These are phyloP conservation scores for Volvariella volvacea DNA, from an alignment of 1,284 basidiomycete species.

Conservation along the genomic window DNA sequence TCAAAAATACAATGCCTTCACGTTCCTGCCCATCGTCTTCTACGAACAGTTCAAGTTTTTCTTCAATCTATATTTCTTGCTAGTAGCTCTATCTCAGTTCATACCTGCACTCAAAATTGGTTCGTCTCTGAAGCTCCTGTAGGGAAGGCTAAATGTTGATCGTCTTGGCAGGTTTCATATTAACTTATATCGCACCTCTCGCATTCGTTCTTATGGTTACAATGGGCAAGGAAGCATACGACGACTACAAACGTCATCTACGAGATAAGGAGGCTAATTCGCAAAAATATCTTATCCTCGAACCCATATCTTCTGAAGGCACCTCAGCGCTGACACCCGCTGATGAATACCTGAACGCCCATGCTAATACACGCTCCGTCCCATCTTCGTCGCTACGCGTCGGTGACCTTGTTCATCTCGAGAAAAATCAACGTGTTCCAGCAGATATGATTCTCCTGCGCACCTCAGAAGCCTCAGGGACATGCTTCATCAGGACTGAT, in stretches of 20 bases:
- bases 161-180: slow-evolving; percentile 70
- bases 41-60: slow-evolving; percentile 99
- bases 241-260: slow-evolving; percentile 91
- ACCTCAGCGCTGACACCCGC: slow-evolving; percentile 23
- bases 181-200: slow-evolving; percentile 94
- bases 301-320: slow-evolving; percentile 32
- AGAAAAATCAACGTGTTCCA: slow-evolving; percentile 97
- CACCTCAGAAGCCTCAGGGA: slow-evolving; percentile 83
- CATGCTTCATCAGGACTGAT: slow-evolving; percentile 97
- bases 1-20: slow-evolving; percentile 95
- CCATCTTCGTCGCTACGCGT: slow-evolving; percentile 88
- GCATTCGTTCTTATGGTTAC: slow-evolving; percentile 94
- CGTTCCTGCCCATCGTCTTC: slow-evolving; percentile 93
- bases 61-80: slow-evolving; percentile 98
- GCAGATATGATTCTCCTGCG: slow-evolving; percentile 90
- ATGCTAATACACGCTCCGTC: slow-evolving; percentile 62
- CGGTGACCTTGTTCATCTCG: slow-evolving; percentile 86
- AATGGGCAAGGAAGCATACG: slow-evolving; percentile 98
- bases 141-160: neutral
- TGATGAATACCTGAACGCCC: slow-evolving; percentile 30
- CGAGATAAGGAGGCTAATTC: slow-evolving; percentile 95
- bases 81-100: slow-evolving; percentile 95
- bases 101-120: slow-evolving; percentile 95
- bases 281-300: slow-evolving; percentile 81
- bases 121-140: slow-evolving; percentile 25